Evolutionary conservation across 176 grass and related monocot species (phyloP), one percentile per base, ranked within the genome.

Genomic region (Pontederia paniculata): DNA sequence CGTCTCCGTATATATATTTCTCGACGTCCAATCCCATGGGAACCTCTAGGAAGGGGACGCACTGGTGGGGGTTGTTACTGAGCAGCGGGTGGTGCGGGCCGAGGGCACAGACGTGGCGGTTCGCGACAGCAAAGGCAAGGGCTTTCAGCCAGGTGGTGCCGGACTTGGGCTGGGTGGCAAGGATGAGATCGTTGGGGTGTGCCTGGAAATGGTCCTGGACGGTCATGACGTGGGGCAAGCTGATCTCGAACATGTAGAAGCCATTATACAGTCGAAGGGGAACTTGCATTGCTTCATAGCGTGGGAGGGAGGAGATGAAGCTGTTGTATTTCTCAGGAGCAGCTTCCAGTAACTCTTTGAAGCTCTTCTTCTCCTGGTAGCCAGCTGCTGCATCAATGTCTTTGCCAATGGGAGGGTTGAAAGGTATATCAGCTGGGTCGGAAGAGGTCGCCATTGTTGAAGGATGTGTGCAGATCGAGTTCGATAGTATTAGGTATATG

Each of bases 131-230:
- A 22, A 55, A 57, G 2, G 55, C 25, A 41, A 77, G 57, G 12
- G 74, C 52, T 53, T 77, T 77, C n/a, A 77, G 21, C 74, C 66
- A 77, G 9, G 58, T 70, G 65, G 65, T 77, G 50, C 74, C 74
- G 66, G 58, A 77, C 51, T 70, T 77, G 42, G 65, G 58, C 9
- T 21, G 17, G 25, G 71, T 70, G 44, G 13, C 18, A 16, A 80
- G 18, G 42, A 80, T 9, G 3, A 74, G 16, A 31, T 70, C 65
- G n/a, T 18, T 10, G 2, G 52, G 66, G 3, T 42, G 66, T 0
- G 66, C 17, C 10, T 46, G 13, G 52, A 69, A 69, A 52, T 45
- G 17, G 3, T 23, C 12, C 17, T 55, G 52, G 12, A 23, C 42
- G 31, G 21, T 17, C 12, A 69, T 69, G 55, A 31, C 2, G 45